A percentile compares a stretch with the other conserved stretches of the same genome.
phyloP scores from a whole-genome alignment of 2,329 filamentous ascomycete species.

The Fusarium robinianum region DNA sequence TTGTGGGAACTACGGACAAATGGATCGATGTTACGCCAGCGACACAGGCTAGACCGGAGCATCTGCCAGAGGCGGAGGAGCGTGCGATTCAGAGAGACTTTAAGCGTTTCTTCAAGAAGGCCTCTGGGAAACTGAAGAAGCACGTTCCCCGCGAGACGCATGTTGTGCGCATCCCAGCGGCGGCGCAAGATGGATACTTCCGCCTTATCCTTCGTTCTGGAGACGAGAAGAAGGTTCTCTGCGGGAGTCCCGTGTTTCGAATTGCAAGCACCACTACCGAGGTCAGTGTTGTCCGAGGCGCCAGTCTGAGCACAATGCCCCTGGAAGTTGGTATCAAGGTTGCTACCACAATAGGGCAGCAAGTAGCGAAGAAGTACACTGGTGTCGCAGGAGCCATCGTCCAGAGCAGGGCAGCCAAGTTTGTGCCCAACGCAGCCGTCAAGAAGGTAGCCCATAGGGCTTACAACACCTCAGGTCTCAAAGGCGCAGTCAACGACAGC shows the following conservation, averaged over 20 bases:
- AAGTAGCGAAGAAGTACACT: conserved; percentile 50
- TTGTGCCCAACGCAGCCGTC: conserved; percentile 38
- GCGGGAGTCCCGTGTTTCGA: conserved; percentile 69
- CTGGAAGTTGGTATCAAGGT: conserved; percentile 67
- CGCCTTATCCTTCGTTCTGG: conserved; percentile 65
- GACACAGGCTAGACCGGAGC: conserved; percentile 49
- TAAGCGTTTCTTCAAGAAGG: conserved; percentile 63
- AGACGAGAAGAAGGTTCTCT: conserved; percentile 58
- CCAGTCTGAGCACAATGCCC: conserved; percentile 66
- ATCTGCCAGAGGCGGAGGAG: conserved; percentile 62
- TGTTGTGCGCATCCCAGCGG: conserved; percentile 66
- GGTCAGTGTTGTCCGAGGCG: conserved; percentile 64
- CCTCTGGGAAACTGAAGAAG: conserved; percentile 47
- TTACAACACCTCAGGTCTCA: conserved; percentile 40
- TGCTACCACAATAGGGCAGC: conserved; percentile 54
- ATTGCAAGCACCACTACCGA: conserved; percentile 69
- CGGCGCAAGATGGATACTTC: conserved; percentile 69
- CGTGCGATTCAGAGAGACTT: conserved; percentile 71
- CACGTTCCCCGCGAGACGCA: conserved; percentile 66
- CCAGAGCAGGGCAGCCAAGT: conserved; percentile 46
- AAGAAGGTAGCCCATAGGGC: conserved; percentile 49
- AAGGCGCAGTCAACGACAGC: conserved; percentile 37
- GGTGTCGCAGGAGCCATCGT: conserved; percentile 46
- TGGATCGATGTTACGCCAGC: conserved; percentile 73
- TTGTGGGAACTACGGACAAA: conserved; percentile 60